These are phyloP conservation scores for Apiospora marii DNA, from an alignment of 2,329 filamentous ascomycete species.

Conservation along the genomic window DNA sequence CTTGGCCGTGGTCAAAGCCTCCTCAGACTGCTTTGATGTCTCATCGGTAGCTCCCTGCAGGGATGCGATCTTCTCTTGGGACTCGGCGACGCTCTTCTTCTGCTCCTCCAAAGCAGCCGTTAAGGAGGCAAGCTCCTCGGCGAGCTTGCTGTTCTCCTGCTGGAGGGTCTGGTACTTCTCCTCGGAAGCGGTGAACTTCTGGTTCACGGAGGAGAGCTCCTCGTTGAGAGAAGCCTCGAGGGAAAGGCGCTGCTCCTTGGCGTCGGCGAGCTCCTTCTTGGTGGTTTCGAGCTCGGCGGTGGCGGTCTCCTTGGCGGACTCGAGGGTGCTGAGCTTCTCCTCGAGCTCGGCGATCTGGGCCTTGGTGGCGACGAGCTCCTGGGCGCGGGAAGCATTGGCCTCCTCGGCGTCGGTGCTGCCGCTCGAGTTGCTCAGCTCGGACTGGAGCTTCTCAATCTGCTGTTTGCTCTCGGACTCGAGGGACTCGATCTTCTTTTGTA, in stretches of 20 bases:
- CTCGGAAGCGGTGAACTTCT: slow-evolving; percentile 35
- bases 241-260: slow-evolving; percentile 27
- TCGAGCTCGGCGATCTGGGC: slow-evolving; percentile 34
- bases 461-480: slow-evolving; percentile 44
- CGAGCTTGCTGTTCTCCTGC: slow-evolving; percentile 35
- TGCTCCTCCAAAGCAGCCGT: slow-evolving; percentile 15
- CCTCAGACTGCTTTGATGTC: slow-evolving; percentile 18
- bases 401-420: slow-evolving; percentile 38
- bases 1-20: slow-evolving; percentile 38
- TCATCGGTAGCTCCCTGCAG: slow-evolving; percentile 13
- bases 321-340: slow-evolving; percentile 27
- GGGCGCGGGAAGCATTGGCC: slow-evolving; percentile 31
- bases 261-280: slow-evolving; percentile 33
- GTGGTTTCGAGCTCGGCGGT: slow-evolving; percentile 40
- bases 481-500: slow-evolving; percentile 48
- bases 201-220: slow-evolving; percentile 36
- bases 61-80: slow-evolving; percentile 18
- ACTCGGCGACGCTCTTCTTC: slow-evolving; percentile 22
- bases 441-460: slow-evolving; percentile 45
- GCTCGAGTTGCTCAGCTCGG: slow-evolving; percentile 43
- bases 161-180: slow-evolving; percentile 35
- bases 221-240: slow-evolving; percentile 32
- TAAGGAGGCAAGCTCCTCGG: slow-evolving; percentile 41
- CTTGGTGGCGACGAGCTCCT: slow-evolving; percentile 19
- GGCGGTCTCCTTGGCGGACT: slow-evolving; percentile 39